These are phyloP conservation scores for Trichoderma sp. DNA, from an alignment of 2,329 filamentous ascomycete genomes.

Conservation along the genomic window DNA sequence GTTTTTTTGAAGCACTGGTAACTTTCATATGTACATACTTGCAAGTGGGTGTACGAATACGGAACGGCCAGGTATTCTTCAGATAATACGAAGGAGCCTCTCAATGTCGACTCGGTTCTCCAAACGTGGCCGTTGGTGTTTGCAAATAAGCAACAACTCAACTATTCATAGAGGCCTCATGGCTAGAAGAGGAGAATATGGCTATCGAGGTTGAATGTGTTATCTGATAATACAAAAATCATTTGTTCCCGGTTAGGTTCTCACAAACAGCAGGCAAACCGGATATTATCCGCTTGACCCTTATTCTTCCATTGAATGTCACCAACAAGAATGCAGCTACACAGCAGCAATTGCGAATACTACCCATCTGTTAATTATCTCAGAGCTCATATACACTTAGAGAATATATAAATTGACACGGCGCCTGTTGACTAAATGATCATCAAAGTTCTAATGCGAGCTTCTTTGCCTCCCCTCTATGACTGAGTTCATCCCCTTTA, in stretches of 20 bases:
- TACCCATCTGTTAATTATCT: not conserved
- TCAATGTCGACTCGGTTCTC: not conserved
- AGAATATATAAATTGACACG: not conserved
- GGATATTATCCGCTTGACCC: not conserved
- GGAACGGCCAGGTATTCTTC: not conserved
- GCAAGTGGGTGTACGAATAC: not conserved
- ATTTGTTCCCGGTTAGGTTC: not conserved
- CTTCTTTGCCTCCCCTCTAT: not conserved
- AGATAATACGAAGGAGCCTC: not conserved
- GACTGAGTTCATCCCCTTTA: not conserved
- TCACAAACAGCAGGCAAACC: not conserved
- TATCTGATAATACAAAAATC: not conserved
- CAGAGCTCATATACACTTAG: not conserved
- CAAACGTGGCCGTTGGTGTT: not conserved
- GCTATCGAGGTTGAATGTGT: not conserved
- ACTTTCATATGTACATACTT: not conserved
- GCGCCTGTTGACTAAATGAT: not conserved
- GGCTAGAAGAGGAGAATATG: not conserved
- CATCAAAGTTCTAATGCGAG: not conserved
- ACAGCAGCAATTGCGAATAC: not conserved
- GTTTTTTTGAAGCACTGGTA: not conserved
- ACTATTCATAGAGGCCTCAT: not conserved
- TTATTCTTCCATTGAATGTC: not conserved
- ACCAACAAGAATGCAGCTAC: not conserved
- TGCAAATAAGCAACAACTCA: not conserved